Evolutionary conservation across 2,329 filamentous ascomycete genomes (phyloP), one percentile per base, ranked within the genome.

Genomic region (Fusarium pseudoanthophilum): DNA sequence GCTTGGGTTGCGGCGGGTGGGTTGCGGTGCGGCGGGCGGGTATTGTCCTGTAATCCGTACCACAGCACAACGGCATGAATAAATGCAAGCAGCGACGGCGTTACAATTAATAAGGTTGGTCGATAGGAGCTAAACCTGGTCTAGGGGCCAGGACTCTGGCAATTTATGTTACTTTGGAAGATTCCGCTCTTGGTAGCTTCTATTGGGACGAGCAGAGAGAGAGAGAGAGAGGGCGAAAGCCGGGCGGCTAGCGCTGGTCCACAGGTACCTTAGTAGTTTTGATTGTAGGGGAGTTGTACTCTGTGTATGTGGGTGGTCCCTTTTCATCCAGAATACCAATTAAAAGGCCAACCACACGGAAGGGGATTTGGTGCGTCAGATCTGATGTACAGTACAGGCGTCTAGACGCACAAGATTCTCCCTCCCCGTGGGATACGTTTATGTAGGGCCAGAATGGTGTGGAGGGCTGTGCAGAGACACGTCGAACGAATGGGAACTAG

Each of bases 391-490:
- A 45, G 55, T 49, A 56, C 46, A 55, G 51, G 51, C 64, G 43
- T 49, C 62, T 66, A 51, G 64, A 64, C 57, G 51, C 64, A 49
- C 48, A 59, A 64, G 30, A 61, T 37, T n/a, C 46, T 43, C 39
- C 20, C 51, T 39, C 20, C 30, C 36, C 11, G 32, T 24, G 16
- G 21, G 11, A 49, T 51, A 51, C 56, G 62, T 34, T 48, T 34
- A 43, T 26, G 60, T 45, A 58, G 56, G 64, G 57, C 46, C 40
- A 67, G 63, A 65, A 34, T 62, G 60, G 69, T 67, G 64, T 59
- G 58, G 68, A 77, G 75, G 75, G 74, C 75, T 77, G 72, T 77
- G 75, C 70, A 78, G 61, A 70, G 72, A 77, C 69, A 76, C 72
- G 74, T 77, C 52, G 71, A 75, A 67, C 67, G 60, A 71, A 71